Base-by-base conservation (phyloP, 2,329 filamentous ascomycete genomes). In the Cordyceps pruinosa region DNA sequence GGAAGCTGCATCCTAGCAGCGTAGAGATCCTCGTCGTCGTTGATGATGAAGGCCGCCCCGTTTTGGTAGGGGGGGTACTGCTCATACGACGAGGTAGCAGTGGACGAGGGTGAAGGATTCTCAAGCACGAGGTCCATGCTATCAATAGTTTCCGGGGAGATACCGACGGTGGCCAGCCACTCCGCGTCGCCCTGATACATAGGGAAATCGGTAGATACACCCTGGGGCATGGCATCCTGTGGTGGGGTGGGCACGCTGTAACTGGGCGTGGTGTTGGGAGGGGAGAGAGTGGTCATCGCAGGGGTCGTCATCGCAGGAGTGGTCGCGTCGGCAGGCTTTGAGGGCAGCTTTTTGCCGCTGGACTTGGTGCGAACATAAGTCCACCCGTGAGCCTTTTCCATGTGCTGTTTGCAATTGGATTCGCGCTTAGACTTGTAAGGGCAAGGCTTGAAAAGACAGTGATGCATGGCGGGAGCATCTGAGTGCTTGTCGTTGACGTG, bases 401-500 rank as follows among this genome's bases (percentile, higher is more conserved):
- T 97, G 74, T 97, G 92, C 73, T 97, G 93, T 71, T 97, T 97
- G 82, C 90, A 95, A 73, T 97, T 97, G 61, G 89, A 94, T 75
- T 96, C 89, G 59, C 92, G 87, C 79, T 97, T 97, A 12, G 92
- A 96, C 68, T 90, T 88, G 77, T 97, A 97, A 0, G 89, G 85
- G 79, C 94, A 97, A 25, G 87, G 87, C 65, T 85, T 80, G 73
- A 82, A 97, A 48, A 85, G 75, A 74, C 94, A 99, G 74, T 89
- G 85, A 72, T 85, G 96, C 76, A 95, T 85, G 44, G 85, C 79
- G 5, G 94, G 92, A 34, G 85, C 80, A 54, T 82, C 75, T 19
- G 89, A 92, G 75, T 99, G 94, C 76, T 95, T 96, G 77, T 99
- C 94, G 71, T 97, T 97, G 73, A 90, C 83, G 72, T 99, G 94